Base-by-base conservation (phyloP, 805 yeast species). In the Candida golubevii region DNA sequence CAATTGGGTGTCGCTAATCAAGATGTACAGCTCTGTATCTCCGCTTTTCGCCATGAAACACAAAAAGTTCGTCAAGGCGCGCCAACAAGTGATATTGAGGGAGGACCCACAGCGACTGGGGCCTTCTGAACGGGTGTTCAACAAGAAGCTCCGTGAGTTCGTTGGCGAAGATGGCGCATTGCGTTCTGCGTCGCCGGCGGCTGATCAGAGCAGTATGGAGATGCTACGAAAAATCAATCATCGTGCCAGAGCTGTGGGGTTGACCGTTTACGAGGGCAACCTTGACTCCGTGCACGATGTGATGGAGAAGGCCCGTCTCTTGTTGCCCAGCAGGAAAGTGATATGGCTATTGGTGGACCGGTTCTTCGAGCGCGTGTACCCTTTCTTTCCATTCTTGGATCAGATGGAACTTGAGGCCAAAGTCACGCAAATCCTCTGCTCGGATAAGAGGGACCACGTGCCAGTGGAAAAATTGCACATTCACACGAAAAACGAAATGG, bases 371-470 rank as follows among this genome's bases (percentile, higher is more conserved):
- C 69, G 72, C 30, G 62, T 83, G 6, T 85, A 85, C 57, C 75
- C 85, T 11, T 81, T 76, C 45, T 68, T 83, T 53, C 90, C 93
- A 3, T 80, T 76, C 49, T 62, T 65, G 8, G 69, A 65, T 45
- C 64, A 65, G 44, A 18, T 35, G 10, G 58, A 50, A 9, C 57
- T 65, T 26, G 57, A 53, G 35, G 49, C 42, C 4, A 45, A 54
- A 7, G 32, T 63, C 8, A 33, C 44, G 15, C 50, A 36, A 29
- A 46, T 63, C 14, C 41, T 65, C 12, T 62, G 61, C n/a, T 39
- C 52, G 11, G 36, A 33, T 8, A 29, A 38, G 35, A 30, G 33
- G 8, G 51, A 39, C 8, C 57, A 51, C 35, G 54, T 43, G 12
- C 35, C 37, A 10, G 49, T 60, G 3, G 41, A 49, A 1, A 40